These are phyloP conservation scores for Eleusine coracana DNA, from an alignment of 176 grass and related monocot genomes.

Conservation along the genomic window DNA sequence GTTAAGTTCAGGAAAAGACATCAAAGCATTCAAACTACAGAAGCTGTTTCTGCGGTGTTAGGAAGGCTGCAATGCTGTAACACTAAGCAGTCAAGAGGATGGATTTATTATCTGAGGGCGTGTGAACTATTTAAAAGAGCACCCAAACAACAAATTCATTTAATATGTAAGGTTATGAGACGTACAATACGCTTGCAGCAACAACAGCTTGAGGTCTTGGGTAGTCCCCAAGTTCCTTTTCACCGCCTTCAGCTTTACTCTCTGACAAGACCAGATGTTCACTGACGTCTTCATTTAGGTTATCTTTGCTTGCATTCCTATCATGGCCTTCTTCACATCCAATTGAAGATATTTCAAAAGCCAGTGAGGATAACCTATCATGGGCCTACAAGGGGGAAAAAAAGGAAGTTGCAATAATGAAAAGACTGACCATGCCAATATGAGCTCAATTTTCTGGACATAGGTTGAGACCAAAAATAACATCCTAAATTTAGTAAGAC, in stretches of 20 bases:
- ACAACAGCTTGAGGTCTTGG: conserved; percentile 84
- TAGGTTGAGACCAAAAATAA: background rate
- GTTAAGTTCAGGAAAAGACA: background rate
- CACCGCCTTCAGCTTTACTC: conserved; percentile 48
- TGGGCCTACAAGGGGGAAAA: conserved; percentile 51
- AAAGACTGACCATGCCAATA: background rate
- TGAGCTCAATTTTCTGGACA: background rate
- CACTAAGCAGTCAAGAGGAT: background rate
- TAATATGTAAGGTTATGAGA: background rate
- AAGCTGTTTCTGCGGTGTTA: background rate
- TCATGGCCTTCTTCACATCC: conserved; percentile 58
- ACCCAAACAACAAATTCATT: background rate
- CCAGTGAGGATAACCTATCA: conserved; percentile 66
- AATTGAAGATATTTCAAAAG: conserved; percentile 73
- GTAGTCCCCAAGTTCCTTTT: conserved; percentile 83
- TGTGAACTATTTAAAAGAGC: no score
- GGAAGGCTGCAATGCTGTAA: background rate
- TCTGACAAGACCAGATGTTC: conserved; percentile 8
- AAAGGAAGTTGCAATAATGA: background rate
- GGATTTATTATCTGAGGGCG: no score
- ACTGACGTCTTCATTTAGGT: conserved; percentile 14
- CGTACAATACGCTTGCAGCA: conserved; percentile 75
- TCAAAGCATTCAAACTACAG: background rate
- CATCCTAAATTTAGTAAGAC: background rate
- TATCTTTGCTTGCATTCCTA: conserved; percentile 39